Base-by-base conservation (phyloP, 2,329 filamentous ascomycete species). In the Aspergillus felis region DNA sequence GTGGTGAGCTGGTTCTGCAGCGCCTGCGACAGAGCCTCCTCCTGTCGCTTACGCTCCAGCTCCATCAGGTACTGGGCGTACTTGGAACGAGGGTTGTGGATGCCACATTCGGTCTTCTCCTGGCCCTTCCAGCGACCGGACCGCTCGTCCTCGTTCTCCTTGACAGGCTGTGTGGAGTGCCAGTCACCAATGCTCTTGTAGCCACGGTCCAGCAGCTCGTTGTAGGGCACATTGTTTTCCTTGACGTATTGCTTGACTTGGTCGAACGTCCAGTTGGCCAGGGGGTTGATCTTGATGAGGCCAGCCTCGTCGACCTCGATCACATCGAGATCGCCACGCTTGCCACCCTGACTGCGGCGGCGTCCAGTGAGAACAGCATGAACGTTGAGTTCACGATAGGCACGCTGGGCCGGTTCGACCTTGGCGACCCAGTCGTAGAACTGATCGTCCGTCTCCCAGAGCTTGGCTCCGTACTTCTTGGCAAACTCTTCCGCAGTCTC, bases 141-240 rank as follows among this genome's bases (percentile, higher is more conserved):
- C 53, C 94, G 88, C 84, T 99, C 94, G 69, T 97, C 94, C 78
- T 99, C 94, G 64, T 90, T 90, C 58, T 93, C 91, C 62, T 83
- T 86, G 60, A 97, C 92, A 12, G 94, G 92, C 66, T 86, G 88
- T 3, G 94, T 99, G 52, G 92, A 96, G 82, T 99, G 94, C 91
- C 92, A 97, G 81, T 99, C 94, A 61, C 94, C 94, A 61, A 99
- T 84, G 64, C 91, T 96, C 84, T 97, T 97, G 84, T 99, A 99
- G n/a, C 94, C 94, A 58, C 82, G 83, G 78, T 97, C 91, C 50
- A 99, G 84, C 29, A 99, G 84, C 61, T 84, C 87, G 74, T 99
- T 99, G 82, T 96, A 97, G 0, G 94, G 94, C 3, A 99, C 92
- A 60, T 91, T 78, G 81, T 97, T 85, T 69, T 89, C 87, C 67